A percentile compares a stretch with the other conserved stretches of the same genome.
These are phyloP conservation scores for Hibiscus trionum DNA, from an alignment of 345 rosid genomes.

Conservation along the genomic window DNA sequence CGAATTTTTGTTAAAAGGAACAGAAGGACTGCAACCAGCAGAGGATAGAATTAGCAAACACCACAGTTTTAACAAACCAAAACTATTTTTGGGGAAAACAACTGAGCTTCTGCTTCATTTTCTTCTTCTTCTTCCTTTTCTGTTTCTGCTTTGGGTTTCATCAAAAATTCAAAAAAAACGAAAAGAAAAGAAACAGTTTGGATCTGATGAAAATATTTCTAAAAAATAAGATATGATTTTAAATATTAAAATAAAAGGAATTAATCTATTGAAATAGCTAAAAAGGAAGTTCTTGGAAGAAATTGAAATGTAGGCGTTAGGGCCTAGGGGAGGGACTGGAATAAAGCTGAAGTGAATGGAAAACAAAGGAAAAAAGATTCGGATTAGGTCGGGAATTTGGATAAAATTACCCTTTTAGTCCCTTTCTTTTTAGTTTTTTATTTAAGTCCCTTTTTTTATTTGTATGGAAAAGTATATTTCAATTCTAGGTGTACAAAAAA, in stretches of 20 bases:
- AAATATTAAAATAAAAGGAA: not conserved
- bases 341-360: not conserved
- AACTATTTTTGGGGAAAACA: not conserved
- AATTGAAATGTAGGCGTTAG: conserved; percentile 2
- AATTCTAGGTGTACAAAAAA: too few relatives aligned
- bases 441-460: conserved; percentile 7
- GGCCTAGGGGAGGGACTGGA: not conserved
- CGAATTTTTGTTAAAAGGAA: not conserved
- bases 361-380: not conserved
- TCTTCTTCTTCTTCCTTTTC: not conserved
- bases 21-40: not conserved
- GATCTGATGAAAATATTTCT: not conserved
- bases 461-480: too few relatives aligned
- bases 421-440: not conserved
- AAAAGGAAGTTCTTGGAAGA: not conserved
- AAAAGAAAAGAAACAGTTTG: not conserved
- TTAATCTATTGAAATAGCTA: not conserved
- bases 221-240: not conserved
- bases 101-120: not conserved
- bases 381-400: not conserved
- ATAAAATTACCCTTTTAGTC: conserved; percentile 12
- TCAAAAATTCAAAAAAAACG: not conserved
- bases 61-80: not conserved
- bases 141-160: conserved; percentile 1
- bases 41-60: not conserved